These are phyloP conservation scores for Botrytis fabae DNA, from an alignment of 2,329 filamentous ascomycete genomes.

Conservation along the genomic window DNA sequence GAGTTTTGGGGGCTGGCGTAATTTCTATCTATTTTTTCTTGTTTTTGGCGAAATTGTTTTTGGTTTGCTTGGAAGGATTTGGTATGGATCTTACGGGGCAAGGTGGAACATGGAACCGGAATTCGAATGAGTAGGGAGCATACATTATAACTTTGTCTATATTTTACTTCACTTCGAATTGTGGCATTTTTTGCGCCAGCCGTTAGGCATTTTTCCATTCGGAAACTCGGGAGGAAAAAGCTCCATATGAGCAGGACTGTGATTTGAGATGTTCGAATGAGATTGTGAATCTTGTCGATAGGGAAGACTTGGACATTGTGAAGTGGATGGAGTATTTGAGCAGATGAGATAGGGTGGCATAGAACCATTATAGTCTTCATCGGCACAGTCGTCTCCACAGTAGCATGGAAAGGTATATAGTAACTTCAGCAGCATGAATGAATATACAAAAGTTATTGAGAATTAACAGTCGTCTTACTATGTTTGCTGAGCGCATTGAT, in stretches of 20 bases:
- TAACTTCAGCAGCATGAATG: background rate
- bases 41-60: background rate
- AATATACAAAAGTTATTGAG: constrained; percentile 13
- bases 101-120: background rate
- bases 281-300: background rate
- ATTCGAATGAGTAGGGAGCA: background rate
- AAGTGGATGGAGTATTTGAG: background rate
- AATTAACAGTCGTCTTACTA: background rate
- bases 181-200: background rate
- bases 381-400: background rate
- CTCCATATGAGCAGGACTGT: background rate
- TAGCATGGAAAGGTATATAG: constrained; percentile 1
- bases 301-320: background rate
- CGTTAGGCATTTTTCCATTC: background rate
- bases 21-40: background rate
- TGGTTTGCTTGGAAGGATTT: background rate
- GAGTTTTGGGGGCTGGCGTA: constrained; percentile 5
- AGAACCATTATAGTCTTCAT: background rate
- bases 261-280: background rate
- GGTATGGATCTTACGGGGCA: background rate
- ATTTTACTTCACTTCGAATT: constrained; percentile 1
- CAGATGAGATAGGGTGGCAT: background rate
- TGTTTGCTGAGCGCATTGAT: background rate
- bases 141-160: constrained; percentile 5
- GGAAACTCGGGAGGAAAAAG: background rate